Percentiles rank a stretch among this genome's conserved stretches.
Conservation (phyloP, 139 green algal species). For the Desmodesmus armatus region DNA sequence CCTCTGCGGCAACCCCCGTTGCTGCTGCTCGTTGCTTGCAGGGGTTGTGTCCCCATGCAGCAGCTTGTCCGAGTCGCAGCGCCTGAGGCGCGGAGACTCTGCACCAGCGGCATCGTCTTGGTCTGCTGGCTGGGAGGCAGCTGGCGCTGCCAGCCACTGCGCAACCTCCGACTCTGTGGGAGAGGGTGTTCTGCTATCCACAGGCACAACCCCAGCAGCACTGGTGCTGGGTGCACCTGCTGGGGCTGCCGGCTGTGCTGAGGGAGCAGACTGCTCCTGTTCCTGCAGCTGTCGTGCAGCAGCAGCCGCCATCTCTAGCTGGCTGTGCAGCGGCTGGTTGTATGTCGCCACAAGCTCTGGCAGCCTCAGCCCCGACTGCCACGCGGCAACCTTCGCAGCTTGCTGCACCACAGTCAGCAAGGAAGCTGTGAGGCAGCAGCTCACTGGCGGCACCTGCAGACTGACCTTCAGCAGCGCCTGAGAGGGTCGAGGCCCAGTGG, state of each 20-base stretch:
- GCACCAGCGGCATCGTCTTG: neutral
- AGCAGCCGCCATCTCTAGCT: neutral
- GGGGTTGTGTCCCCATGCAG: no score
- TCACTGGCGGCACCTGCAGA: constrained; percentile 18
- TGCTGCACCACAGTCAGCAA: constrained; percentile 1
- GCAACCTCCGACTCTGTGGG: neutral
- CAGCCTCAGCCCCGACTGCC: neutral
- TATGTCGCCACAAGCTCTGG: neutral
- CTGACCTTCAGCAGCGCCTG: neutral
- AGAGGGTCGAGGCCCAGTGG: no score
- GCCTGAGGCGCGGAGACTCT: neutral
- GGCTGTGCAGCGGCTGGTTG: neutral
- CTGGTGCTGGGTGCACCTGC: neutral
- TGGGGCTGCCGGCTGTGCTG: neutral
- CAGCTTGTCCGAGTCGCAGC: constrained; percentile 31
- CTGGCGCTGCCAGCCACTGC: constrained; percentile 18
- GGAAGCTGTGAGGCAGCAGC: neutral
- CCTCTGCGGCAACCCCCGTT: neutral
- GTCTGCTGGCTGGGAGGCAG: neutral
- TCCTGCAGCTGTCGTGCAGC: neutral
- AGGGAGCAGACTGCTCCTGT: neutral
- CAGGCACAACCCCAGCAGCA: neutral
- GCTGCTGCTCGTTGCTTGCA: no score
- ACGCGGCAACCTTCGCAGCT: neutral
- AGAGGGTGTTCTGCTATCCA: neutral